Base-by-base conservation (phyloP, 768 basidiomycete genomes). In the Polyporus arcularius region DNA sequence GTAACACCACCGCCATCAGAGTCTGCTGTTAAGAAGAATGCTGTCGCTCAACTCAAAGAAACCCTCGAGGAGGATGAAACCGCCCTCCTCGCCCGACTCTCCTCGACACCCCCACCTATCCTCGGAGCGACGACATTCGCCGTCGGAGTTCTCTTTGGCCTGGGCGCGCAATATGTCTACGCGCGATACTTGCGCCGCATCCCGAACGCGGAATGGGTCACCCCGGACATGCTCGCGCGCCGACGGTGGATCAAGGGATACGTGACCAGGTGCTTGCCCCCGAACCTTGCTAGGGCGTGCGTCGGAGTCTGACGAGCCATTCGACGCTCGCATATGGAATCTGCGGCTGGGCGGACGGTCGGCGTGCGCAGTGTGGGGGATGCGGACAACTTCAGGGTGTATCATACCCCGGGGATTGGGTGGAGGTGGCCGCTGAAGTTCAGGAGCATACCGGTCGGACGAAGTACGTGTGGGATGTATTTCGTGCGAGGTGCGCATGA, bases 371-470 rank as follows among this genome's bases (percentile, higher is more conserved):
- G 91, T 62, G 92, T 94, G 53, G 90, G 90, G 3, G 93, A 95
- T 68, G 86, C 82, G 12, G 96, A 98, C 73, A 93, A 93, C 69
- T 95, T 96, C 72, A 78, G 90, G 30, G 52, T 98, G 32, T 97
- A 86, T 66, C 96, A 98, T 69, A 94, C 87, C 0, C 95, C 96
- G 0, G 80, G 82, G 0, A 70, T 91, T 30, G 89, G 91, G 38
- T 93, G 87, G 79, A 77, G 79, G 50, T 90, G 85, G 80, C 92
- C 89, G 0, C 62, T 92, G 62, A 90, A 87, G 64, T 79, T 92
- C 52, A 81, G 90, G 57, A 70, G 72, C 14, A 76, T 94, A 40
- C 93, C 95, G 76, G 4, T 70, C 72, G 30, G 65, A 72, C 18
- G 88, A 85, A 83, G 87, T 58, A 30, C 28, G 15, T 46, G 12